These are phyloP conservation scores for Aspergillus sp. DNA, from an alignment of 2,329 filamentous ascomycete species.

Conservation along the genomic window DNA sequence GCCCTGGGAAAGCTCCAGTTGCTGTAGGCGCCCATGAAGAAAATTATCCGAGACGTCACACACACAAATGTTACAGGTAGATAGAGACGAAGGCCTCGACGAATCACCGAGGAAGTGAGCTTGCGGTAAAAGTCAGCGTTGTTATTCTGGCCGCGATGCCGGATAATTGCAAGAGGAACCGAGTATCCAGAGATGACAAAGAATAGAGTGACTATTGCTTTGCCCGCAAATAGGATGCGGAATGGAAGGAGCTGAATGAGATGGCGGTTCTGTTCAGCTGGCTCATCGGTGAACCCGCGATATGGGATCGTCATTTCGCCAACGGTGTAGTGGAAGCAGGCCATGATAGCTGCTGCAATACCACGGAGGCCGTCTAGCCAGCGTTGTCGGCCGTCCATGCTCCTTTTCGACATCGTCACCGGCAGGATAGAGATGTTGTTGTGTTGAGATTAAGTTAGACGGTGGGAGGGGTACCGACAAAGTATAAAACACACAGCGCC, in stretches of 20 bases:
- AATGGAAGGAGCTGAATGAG: slow-evolving; percentile 43
- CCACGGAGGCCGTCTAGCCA: slow-evolving; percentile 38
- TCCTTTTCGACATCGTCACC: neutral
- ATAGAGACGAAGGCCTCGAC: neutral
- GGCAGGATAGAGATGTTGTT: neutral
- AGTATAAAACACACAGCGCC: neutral
- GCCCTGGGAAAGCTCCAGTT: neutral
- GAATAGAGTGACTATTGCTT: slow-evolving; percentile 56
- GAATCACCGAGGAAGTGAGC: neutral
- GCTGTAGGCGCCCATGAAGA: neutral
- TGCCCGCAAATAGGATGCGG: slow-evolving; percentile 41
- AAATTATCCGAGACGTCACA: neutral
- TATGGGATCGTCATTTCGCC: slow-evolving; percentile 30
- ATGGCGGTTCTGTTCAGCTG: slow-evolving; percentile 24
- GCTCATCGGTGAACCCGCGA: slow-evolving; percentile 30
- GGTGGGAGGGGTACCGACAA: neutral
- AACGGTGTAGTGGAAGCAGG: slow-evolving; percentile 30
- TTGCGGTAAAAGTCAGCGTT: slow-evolving; percentile 10
- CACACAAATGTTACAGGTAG: neutral
- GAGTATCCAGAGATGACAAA: slow-evolving; percentile 65
- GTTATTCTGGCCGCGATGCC: slow-evolving; percentile 33
- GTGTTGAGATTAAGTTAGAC: neutral
- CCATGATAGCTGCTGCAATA: slow-evolving; percentile 32
- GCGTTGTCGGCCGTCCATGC: neutral
- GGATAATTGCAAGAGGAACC: slow-evolving; percentile 56